phyloP scores from a whole-genome alignment of 2,329 filamentous ascomycete genomes.

The Colletotrichum sp. region DNA sequence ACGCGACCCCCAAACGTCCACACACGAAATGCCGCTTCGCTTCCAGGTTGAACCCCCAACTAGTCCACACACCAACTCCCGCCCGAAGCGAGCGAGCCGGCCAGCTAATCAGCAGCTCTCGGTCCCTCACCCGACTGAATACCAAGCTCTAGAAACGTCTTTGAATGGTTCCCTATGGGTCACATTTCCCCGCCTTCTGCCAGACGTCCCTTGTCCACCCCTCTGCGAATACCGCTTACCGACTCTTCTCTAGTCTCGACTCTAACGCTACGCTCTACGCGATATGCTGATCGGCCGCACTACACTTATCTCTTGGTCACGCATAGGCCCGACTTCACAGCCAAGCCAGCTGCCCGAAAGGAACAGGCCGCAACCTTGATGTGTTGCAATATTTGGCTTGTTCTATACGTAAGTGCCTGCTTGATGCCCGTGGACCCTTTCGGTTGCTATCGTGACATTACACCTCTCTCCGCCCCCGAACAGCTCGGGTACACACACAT shows the following conservation, averaged over 20 bases:
- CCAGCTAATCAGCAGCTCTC: background rate
- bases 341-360: background rate
- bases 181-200: constrained; percentile 5
- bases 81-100: background rate
- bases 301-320: background rate
- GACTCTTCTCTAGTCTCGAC: background rate
- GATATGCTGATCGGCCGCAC: constrained; percentile 1
- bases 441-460: background rate
- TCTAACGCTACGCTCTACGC: background rate
- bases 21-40: constrained; percentile 4
- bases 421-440: background rate
- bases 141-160: background rate
- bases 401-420: background rate
- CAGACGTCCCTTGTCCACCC: background rate
- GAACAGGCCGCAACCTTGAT: constrained; percentile 4
- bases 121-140: background rate
- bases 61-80: constrained; percentile 1
- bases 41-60: background rate
- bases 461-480: background rate
- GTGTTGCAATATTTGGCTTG: constrained; percentile 5
- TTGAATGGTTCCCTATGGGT: background rate
- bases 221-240: background rate
- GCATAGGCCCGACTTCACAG: background rate
- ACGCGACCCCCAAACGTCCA: background rate
- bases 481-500: background rate